These are phyloP conservation scores for Rosa multiflora DNA, from an alignment of 306 rosid species.

Conservation along the genomic window DNA sequence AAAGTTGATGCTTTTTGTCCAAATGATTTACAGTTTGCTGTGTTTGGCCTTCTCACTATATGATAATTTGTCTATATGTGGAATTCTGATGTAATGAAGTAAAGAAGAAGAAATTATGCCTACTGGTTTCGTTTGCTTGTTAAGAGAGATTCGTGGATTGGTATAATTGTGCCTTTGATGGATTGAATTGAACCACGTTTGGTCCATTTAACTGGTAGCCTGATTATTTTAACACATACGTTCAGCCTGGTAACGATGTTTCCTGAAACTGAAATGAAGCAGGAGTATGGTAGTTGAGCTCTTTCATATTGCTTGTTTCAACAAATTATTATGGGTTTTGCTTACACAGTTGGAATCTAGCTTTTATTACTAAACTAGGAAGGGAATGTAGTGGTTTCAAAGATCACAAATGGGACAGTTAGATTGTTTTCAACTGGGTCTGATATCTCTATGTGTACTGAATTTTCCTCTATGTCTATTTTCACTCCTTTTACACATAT, in stretches of 20 bases:
- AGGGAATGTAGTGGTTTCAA: neutral
- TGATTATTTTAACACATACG: neutral
- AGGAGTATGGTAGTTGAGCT: no score
- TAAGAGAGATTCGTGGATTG: neutral
- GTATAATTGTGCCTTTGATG: neutral
- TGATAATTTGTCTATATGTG: neutral
- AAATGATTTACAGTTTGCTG: neutral
- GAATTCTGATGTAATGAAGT: neutral
- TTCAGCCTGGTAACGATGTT: no score
- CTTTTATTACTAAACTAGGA: neutral
- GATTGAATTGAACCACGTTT: neutral
- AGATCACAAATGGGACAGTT: neutral
- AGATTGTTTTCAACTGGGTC: conserved; percentile 2
- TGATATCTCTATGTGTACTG: neutral
- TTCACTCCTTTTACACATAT: neutral
- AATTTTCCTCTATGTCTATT: neutral
- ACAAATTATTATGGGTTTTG: neutral
- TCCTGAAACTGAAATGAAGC: no score
- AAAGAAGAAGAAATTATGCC: neutral
- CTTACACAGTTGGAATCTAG: neutral
- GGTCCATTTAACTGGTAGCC: neutral
- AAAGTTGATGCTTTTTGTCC: neutral
- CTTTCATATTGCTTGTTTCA: neutral
- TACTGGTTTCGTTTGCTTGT: neutral
- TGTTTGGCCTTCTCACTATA: neutral